Conservation (phyloP, 2,329 filamentous ascomycete species). For the Rhinocladiella mackenziei region DNA sequence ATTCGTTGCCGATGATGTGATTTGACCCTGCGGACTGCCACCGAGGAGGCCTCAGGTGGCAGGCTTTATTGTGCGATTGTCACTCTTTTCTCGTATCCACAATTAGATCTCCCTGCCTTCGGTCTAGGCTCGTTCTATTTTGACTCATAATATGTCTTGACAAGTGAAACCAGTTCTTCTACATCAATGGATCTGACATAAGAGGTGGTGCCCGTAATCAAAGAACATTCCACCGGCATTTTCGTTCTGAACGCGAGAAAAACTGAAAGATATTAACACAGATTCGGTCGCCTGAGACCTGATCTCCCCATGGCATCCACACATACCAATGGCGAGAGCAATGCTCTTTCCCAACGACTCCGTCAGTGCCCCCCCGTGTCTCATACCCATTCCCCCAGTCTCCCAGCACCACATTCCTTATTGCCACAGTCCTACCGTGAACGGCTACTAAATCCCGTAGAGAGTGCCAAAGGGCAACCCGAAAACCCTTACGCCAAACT, state of each 20-base stretch:
- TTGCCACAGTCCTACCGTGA: slow-evolving; percentile 12
- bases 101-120: background rate
- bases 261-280: no score
- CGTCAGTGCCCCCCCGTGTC: slow-evolving; percentile 37
- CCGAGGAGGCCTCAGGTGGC: no score
- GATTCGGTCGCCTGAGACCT: no score
- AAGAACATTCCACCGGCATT: no score
- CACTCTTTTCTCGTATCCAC: no score
- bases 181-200: slow-evolving; percentile 11
- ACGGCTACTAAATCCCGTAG: slow-evolving; percentile 54
- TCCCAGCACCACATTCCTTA: slow-evolving; percentile 1
- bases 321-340: slow-evolving; percentile 15
- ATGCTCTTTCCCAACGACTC: slow-evolving; percentile 23
- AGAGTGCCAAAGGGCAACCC: slow-evolving; percentile 60
- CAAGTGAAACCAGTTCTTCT: no score
- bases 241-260: no score
- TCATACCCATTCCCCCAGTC: slow-evolving; percentile 5
- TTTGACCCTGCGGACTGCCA: no score
- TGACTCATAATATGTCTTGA: no score
- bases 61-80: no score
- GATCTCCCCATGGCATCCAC: slow-evolving; percentile 13
- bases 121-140: background rate
- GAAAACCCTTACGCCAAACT: slow-evolving; percentile 87
- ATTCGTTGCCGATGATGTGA: slow-evolving; percentile 3
- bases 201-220: no score